Percentiles rank a stretch among this genome's conserved stretches.
Conservation (phyloP, 352 stramenopile genomes). For the Phytophthora constricta region DNA sequence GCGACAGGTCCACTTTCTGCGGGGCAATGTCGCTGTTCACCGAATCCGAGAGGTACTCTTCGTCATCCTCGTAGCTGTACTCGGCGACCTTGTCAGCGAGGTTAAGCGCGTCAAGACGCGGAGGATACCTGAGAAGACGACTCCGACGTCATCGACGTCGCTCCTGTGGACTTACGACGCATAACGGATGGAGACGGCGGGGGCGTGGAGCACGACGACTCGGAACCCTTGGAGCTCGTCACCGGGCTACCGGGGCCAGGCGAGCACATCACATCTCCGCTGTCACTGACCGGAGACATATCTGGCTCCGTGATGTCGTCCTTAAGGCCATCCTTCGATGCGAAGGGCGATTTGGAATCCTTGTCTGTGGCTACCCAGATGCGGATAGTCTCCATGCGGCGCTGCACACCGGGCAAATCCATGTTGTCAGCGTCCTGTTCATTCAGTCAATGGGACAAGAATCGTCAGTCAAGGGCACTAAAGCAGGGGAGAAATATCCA, state of each 20-base stretch:
- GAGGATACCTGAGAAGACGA: slow-evolving; percentile 52
- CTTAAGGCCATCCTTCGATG: slow-evolving; percentile 48
- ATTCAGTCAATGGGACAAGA: slow-evolving; percentile 5
- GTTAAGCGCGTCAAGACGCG: slow-evolving; percentile 54
- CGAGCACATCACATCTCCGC: slow-evolving; percentile 50
- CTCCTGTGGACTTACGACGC: slow-evolving; percentile 48
- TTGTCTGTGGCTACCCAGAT: slow-evolving; percentile 90
- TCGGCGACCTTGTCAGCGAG: slow-evolving; percentile 44
- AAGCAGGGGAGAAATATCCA: slow-evolving; percentile 17
- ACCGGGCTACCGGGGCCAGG: slow-evolving; percentile 65
- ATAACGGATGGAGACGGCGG: slow-evolving; percentile 52
- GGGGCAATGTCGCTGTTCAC: slow-evolving; percentile 82
- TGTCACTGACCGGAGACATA: slow-evolving; percentile 54
- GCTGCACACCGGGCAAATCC: slow-evolving; percentile 56
- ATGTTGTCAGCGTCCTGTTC: slow-evolving; percentile 72
- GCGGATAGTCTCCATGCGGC: slow-evolving; percentile 78
- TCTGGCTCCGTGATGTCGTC: slow-evolving; percentile 77
- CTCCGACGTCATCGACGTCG: slow-evolving; percentile 45
- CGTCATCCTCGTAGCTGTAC: slow-evolving; percentile 56
- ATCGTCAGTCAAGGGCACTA: slow-evolving; percentile 6
- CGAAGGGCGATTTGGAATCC: slow-evolving; percentile 86
- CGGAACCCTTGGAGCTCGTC: slow-evolving; percentile 24
- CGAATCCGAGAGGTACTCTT: slow-evolving; percentile 76
- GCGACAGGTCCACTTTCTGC: slow-evolving; percentile 66
- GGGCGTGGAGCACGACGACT: slow-evolving; percentile 47